phyloP scores from a whole-genome alignment of 192 early-diverging fungal species.

The Backusella sp. region DNA sequence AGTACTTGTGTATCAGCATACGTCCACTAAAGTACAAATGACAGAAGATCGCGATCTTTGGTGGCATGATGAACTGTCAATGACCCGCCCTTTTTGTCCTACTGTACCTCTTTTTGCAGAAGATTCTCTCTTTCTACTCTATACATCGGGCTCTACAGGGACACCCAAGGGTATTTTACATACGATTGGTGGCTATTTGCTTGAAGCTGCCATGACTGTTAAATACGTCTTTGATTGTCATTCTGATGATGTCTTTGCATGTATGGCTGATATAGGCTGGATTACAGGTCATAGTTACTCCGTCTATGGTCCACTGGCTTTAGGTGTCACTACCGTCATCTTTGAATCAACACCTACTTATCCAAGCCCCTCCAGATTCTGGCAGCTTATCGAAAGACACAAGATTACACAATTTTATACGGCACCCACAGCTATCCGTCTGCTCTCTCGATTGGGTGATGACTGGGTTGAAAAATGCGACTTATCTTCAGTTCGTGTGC shows the following conservation, averaged over 20 bases:
- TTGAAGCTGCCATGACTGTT: slow-evolving; percentile 76
- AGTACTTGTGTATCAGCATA: slow-evolving; percentile 89
- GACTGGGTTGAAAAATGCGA: slow-evolving; percentile 75
- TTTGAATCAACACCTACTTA: slow-evolving; percentile 95
- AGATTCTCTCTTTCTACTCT: slow-evolving; percentile 93
- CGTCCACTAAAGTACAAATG: slow-evolving; percentile 79
- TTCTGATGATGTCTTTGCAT: slow-evolving; percentile 83
- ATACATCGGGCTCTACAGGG: slow-evolving; percentile 90
- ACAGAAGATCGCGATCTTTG: slow-evolving; percentile 75
- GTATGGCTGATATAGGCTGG: slow-evolving; percentile 95
- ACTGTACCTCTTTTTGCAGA: slow-evolving; percentile 82
- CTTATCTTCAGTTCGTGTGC: slow-evolving; percentile 79
- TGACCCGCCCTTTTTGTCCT: slow-evolving; percentile 85
- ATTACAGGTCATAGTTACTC: slow-evolving; percentile 88
- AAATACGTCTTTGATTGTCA: slow-evolving; percentile 97
- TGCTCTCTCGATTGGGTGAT: slow-evolving; percentile 83
- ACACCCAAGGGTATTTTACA: slow-evolving; percentile 93
- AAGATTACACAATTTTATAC: slow-evolving; percentile 98
- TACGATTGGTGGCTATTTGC: slow-evolving; percentile 90
- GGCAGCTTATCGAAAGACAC: slow-evolving; percentile 84
- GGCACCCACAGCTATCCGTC: slow-evolving; percentile 94
- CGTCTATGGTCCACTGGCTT: slow-evolving; percentile 80
- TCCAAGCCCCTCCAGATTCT: slow-evolving; percentile 79
- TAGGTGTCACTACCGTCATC: slow-evolving; percentile 88
- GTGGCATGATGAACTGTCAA: slow-evolving; percentile 89